Percentiles rank a stretch among this genome's conserved stretches.
Evolutionary conservation across 2,329 filamentous ascomycete genomes (phyloP).

Genomic region (Paraphaeosphaeria sporulosa): DNA sequence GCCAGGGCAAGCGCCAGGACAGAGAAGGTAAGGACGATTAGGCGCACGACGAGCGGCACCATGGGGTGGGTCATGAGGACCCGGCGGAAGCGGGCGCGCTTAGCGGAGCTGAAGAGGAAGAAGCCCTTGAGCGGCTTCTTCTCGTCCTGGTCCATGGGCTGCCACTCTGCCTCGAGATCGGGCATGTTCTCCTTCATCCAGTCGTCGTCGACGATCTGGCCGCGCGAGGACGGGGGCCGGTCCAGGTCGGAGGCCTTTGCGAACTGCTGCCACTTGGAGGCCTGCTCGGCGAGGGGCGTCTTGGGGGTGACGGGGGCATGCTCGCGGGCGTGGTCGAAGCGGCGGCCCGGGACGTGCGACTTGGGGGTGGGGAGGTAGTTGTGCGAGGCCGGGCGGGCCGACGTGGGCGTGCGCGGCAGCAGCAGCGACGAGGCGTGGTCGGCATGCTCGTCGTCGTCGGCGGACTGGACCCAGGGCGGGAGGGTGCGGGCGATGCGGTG

Average conservation of each 20-base stretch:
- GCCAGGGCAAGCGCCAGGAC: constrained; percentile 81
- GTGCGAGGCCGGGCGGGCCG: constrained; percentile 45
- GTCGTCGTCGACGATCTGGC: constrained; percentile 49
- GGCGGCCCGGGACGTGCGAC: constrained; percentile 47
- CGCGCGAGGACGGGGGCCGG: constrained; percentile 36
- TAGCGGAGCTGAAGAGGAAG: constrained; percentile 56
- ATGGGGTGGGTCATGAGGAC: constrained; percentile 81
- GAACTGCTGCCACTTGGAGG: constrained; percentile 50
- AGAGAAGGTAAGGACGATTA: constrained; percentile 84
- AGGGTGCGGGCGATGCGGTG: constrained; percentile 46
- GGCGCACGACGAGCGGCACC: constrained; percentile 82
- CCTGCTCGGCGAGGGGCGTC: constrained; percentile 43
- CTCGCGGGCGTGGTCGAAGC: constrained; percentile 50
- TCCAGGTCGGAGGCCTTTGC: constrained; percentile 42
- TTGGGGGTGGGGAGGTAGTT: constrained; percentile 50
- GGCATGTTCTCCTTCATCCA: constrained; percentile 61
- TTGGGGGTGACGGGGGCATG: constrained; percentile 47
- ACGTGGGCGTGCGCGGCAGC: constrained; percentile 46
- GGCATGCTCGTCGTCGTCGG: constrained; percentile 35
- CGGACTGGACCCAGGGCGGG: constrained; percentile 50
- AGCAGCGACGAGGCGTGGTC: constrained; percentile 39
- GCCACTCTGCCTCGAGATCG: constrained; percentile 59
- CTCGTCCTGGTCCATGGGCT: constrained; percentile 62
- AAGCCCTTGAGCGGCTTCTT: constrained; percentile 58
- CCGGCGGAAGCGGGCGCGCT: constrained; percentile 66